Evolutionary conservation across 2,329 filamentous ascomycete species (phyloP).

Genomic region (Aspergillus viridinutans): DNA sequence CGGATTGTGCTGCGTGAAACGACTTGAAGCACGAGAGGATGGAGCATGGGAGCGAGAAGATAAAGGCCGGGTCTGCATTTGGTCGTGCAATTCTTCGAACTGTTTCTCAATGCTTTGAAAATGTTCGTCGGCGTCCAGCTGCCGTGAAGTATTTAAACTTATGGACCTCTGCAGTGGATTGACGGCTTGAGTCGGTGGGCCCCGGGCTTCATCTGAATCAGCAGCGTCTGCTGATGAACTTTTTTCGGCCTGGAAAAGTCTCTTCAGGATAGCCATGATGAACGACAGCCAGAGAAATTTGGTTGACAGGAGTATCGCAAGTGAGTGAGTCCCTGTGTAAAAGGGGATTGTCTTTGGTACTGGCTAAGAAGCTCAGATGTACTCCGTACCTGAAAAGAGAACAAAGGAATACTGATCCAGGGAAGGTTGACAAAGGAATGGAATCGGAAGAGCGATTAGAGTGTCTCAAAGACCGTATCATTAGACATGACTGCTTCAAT

Average conservation of each 20-base stretch:
- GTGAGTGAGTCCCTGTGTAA: background rate
- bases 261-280: conserved; percentile 32
- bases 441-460: background rate
- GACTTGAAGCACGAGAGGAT: conserved; percentile 21
- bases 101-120: conserved; percentile 39
- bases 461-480: background rate
- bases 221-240: conserved; percentile 9
- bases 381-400: background rate
- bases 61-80: conserved; percentile 26
- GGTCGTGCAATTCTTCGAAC: conserved; percentile 36
- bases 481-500: background rate
- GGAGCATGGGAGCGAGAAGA: conserved; percentile 23
- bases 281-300: background rate
- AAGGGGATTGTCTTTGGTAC: background rate
- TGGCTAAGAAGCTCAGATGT: background rate
- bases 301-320: background rate
- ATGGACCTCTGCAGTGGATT: conserved; percentile 8
- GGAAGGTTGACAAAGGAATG: background rate
- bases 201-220: conserved; percentile 4
- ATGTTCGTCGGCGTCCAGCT: conserved; percentile 25
- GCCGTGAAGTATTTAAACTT: conserved; percentile 13
- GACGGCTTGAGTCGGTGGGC: background rate
- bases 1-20: conserved; percentile 16
- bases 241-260: conserved; percentile 30
- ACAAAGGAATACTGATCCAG: background rate